Evolutionary conservation across 2,329 filamentous ascomycete species (phyloP), one percentile per base, ranked within the genome.

Genomic region (Phoma sp.): DNA sequence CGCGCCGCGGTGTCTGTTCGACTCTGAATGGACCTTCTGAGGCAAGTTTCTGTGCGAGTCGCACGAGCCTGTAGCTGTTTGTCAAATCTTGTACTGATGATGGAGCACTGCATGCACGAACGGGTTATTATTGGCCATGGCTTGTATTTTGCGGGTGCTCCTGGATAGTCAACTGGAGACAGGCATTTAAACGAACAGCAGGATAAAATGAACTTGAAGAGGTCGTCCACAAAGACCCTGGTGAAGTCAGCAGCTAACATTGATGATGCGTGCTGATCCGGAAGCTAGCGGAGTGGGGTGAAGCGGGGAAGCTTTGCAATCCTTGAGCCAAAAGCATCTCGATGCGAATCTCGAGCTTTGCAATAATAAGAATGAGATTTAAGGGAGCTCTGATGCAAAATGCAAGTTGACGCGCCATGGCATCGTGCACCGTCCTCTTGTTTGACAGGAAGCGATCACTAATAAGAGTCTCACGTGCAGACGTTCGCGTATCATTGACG

Each of bases 31-130:
- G 78, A 0, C 78, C 78, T 19, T 77, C 60, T 3, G 69, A 67
- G 15, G 68, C 71, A 27, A 81, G 74, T 47, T 73, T 76, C 57
- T 76, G 65, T 47, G 78, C 78, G 21, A 81, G 71, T 19, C 74
- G 69, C 10, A 64, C 63, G 21, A 80, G 72, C 60, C 76, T 79
- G 44, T 4, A 31, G n/a, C n/a, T 41, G 37, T 60, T 8, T 53
- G 40, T 47, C 31, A 53, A 29, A 25, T 9, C 29, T 15, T 31
- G 29, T 13, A 31, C 29, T 13, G 12, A 13, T 10, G 12, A 31
- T 6, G 12, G 10, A 15, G 4, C 29, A 13, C 6, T 13, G 29
- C 12, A 19, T 12, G 9, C 19, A 51, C 59, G 6, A 10, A 61
- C 59, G 57, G 46, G 46, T 39, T 52, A 24, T 51, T 61, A 21